Conservation (phyloP, 2,329 filamentous ascomycete species). For the Aspergillus costaricaensis region DNA sequence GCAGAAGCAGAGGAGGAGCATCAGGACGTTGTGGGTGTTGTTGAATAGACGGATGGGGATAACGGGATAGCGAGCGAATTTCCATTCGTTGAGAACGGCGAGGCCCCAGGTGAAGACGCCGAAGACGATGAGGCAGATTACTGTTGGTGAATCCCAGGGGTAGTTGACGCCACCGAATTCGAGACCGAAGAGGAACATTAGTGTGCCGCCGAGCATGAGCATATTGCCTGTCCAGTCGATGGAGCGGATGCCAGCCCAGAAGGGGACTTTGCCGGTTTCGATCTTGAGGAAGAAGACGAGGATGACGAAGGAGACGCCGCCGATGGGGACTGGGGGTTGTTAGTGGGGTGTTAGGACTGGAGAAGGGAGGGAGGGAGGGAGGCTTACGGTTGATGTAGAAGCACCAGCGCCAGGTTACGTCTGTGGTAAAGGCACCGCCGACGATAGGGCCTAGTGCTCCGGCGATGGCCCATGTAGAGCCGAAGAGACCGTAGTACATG, state of each 20-base stretch:
- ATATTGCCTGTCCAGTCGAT: conserved; percentile 67
- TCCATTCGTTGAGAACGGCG: conserved; percentile 73
- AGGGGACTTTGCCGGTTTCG: conserved; percentile 61
- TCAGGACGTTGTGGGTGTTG: conserved; percentile 64
- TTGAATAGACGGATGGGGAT: conserved; percentile 74
- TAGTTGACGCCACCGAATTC: conserved; percentile 77
- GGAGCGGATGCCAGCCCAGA: conserved; percentile 58
- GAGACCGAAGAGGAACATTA: conserved; percentile 84
- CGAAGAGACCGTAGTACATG: conserved; percentile 64
- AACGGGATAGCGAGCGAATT: conserved; percentile 72
- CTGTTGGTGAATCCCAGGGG: conserved; percentile 73
- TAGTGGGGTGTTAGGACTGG: neutral
- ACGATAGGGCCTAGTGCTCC: conserved; percentile 61
- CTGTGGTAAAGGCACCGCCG: conserved; percentile 63
- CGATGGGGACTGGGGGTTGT: conserved; percentile 53
- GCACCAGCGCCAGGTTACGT: conserved; percentile 62
- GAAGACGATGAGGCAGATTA: conserved; percentile 77
- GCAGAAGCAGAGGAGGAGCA: conserved; percentile 67
- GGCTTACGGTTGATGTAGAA: conserved; percentile 59
- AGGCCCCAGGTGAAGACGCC: conserved; percentile 63
- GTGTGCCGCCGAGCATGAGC: conserved; percentile 71
- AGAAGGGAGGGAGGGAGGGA: no score
- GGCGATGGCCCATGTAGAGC: conserved; percentile 63
- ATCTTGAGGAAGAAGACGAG: conserved; percentile 63
- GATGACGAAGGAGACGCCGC: conserved; percentile 60